Base-by-base conservation (phyloP, 2,329 filamentous ascomycete genomes). In the Sclerotinia spermophila region DNA sequence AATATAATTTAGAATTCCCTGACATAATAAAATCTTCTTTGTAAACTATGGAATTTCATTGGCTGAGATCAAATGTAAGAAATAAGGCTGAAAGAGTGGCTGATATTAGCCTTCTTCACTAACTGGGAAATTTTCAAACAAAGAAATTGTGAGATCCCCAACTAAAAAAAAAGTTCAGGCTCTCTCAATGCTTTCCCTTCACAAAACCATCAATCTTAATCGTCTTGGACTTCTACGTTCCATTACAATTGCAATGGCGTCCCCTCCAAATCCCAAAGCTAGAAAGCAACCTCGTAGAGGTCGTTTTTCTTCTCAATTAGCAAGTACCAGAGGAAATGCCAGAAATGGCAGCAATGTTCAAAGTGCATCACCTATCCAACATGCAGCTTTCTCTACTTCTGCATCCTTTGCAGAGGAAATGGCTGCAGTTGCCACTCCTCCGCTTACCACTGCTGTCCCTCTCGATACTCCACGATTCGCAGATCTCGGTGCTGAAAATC, bases 381-480 rank as follows among this genome's bases (percentile, higher is more conserved):
- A 53, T 24, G 45, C 62, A 10, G 24, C 45, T 40, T 65, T 65
- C 33, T 53, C 62, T 65, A 53, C 62, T 30, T 65, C 62, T 30
- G 17, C 24, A 7, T 65, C 62, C 19, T 65, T 65, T 40, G 62
- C 62, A 65, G 62, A 65, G 35, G 62, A 65, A n/a, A 53, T 53
- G 45, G 48, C 62, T 65, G 62, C 45, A 72, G 78, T 78, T n/a
- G 71, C 79, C 0, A 79, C 79, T 59, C 81, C 81, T 56, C 77
- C 79, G 40, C 79, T 82, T 38, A 79, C 79, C 17, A 80, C 79
- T 64, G 71, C 78, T 19, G 79, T 84, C 2, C 83, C 83, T 8
- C 74, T 80, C 5, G 83, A 83, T 74, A 83, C 82, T 5, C 82
- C 82, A 45, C 79, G 82, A 56, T 86, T 86, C 74, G 79, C 81